These are phyloP conservation scores for Chaetomium sp. DNA, from an alignment of 2,329 filamentous ascomycete species.

Conservation along the genomic window DNA sequence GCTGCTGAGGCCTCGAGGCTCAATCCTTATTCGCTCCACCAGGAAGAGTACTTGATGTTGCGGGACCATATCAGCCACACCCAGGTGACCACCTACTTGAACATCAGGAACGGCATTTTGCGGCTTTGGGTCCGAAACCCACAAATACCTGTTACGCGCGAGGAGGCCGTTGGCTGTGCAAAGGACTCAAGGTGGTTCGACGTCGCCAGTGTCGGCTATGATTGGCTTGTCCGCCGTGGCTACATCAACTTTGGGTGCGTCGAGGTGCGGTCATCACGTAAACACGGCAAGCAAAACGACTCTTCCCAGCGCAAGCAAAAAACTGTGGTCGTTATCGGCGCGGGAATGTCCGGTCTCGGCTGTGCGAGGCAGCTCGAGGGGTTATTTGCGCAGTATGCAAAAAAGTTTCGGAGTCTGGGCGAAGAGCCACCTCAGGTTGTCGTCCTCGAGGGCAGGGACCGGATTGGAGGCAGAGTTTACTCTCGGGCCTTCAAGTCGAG, in stretches of 20 bases:
- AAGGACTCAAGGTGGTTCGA: constrained; percentile 87
- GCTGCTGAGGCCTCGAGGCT: constrained; percentile 88
- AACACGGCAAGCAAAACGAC: constrained; percentile 46
- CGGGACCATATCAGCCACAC: constrained; percentile 79
- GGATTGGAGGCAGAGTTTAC: constrained; percentile 91
- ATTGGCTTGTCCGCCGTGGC: constrained; percentile 87
- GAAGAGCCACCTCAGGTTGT: constrained; percentile 74
- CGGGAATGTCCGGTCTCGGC: constrained; percentile 89
- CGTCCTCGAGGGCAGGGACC: constrained; percentile 81
- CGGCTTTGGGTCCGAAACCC: constrained; percentile 88
- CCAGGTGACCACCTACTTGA: constrained; percentile 93
- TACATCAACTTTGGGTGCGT: constrained; percentile 98
- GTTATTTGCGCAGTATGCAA: constrained; percentile 78
- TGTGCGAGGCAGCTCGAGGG: constrained; percentile 89
- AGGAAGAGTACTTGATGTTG: constrained; percentile 79
- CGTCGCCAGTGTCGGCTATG: constrained; percentile 82
- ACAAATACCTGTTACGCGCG: constrained; percentile 74
- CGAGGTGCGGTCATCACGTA: constrained; percentile 60
- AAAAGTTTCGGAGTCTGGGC: constrained; percentile 63
- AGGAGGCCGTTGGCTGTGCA: constrained; percentile 89
- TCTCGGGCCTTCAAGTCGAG: constrained; percentile 70
- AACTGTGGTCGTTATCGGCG: constrained; percentile 84
- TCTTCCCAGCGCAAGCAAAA: constrained; percentile 54
- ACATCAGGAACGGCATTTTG: constrained; percentile 92
- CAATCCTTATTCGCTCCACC: constrained; percentile 85